These are phyloP conservation scores for Pichia phayaonensis DNA, from an alignment of 805 yeast genomes.

Conservation along the genomic window DNA sequence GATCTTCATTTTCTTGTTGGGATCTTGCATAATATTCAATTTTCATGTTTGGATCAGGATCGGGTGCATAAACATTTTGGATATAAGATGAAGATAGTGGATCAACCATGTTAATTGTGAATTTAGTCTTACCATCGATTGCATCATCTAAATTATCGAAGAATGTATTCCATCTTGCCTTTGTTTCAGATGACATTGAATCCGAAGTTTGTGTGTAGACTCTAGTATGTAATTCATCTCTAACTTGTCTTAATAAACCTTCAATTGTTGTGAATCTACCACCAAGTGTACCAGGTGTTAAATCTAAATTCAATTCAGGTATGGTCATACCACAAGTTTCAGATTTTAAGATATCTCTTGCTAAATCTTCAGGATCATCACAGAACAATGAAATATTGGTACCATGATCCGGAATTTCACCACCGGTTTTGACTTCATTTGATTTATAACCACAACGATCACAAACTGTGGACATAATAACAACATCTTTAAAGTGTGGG, in stretches of 20 bases:
- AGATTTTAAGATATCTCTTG: constrained; percentile 89
- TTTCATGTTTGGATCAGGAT: constrained; percentile 91
- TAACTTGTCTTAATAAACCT: constrained; percentile 83
- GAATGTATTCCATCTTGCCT: constrained; percentile 75
- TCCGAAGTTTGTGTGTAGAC: constrained; percentile 84
- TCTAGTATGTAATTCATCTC: constrained; percentile 79
- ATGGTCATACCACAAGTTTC: constrained; percentile 83
- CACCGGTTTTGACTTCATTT: constrained; percentile 98
- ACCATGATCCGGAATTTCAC: constrained; percentile 86
- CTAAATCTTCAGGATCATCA: constrained; percentile 86
- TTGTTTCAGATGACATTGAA: constrained; percentile 76
- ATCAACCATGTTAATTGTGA: constrained; percentile 86
- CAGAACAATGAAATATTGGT: constrained; percentile 62
- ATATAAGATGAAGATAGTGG: constrained; percentile 93
- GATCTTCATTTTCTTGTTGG: constrained; percentile 78
- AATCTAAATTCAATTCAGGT: constrained; percentile 85
- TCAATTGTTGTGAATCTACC: constrained; percentile 97
- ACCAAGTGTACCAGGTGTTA: constrained; percentile 94
- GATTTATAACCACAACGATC: constrained; percentile 91
- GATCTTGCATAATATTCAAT: constrained; percentile 90
- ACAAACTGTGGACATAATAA: constrained; percentile 92
- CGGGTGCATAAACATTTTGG: constrained; percentile 99
- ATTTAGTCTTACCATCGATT: constrained; percentile 68
- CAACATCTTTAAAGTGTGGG: constrained; percentile 97
- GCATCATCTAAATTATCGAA: constrained; percentile 71